Conservation (phyloP, 2,329 filamentous ascomycete genomes). For the Fonsecaea multimorphosa region DNA sequence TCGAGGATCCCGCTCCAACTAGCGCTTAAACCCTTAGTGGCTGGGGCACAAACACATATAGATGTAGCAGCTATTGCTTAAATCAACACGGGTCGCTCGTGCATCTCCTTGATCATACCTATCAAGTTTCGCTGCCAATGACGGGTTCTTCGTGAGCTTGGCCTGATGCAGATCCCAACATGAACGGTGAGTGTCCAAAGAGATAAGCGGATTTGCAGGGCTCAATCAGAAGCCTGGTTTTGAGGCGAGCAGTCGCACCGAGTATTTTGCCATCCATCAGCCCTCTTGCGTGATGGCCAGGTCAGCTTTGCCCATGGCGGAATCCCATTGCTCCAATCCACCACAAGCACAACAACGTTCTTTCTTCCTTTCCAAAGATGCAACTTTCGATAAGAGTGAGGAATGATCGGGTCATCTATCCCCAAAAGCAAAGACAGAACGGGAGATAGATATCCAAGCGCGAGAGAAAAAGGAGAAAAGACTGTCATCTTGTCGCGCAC, state of each 20-base stretch:
- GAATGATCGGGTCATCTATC: not conserved
- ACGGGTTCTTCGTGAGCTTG: not conserved
- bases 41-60: no score
- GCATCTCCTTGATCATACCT: not conserved
- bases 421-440: not conserved
- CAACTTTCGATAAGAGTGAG: not conserved
- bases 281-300: not conserved
- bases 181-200: not conserved
- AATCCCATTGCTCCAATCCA: not conserved
- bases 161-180: not conserved
- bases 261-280: not conserved
- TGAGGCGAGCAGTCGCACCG: not conserved
- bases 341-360: not conserved
- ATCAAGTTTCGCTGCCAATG: not conserved
- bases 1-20: not conserved
- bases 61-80: no score
- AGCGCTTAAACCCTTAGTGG: not conserved
- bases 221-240: no score
- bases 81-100: no score
- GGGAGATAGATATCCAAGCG: not conserved
- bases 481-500: not conserved
- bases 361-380: not conserved
- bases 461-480: not conserved
- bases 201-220: no score
- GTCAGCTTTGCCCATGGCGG: not conserved